These are phyloP conservation scores for Speleostelium caveatum DNA, from an alignment of 78 protist species.

Conservation along the genomic window DNA sequence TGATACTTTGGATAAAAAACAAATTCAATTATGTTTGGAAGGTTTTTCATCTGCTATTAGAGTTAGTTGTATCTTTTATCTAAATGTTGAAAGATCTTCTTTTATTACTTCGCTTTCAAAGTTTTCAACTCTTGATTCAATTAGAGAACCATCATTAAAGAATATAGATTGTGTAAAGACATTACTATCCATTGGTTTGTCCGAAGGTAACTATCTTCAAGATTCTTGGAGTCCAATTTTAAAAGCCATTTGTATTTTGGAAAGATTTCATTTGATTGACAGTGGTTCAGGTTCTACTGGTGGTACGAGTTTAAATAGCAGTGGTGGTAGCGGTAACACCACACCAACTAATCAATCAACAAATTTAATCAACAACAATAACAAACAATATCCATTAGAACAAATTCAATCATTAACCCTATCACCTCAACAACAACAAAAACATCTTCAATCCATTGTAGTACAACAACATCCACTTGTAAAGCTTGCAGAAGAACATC, in stretches of 20 bases:
- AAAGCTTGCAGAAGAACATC: slow-evolving; percentile 33
- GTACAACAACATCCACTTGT: background rate
- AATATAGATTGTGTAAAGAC: slow-evolving; percentile 91
- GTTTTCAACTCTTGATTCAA: slow-evolving; percentile 87
- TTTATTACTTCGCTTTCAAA: slow-evolving; percentile 93
- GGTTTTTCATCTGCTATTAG: slow-evolving; percentile 89
- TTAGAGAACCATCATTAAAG: slow-evolving; percentile 81
- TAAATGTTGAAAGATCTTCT: slow-evolving; percentile 94
- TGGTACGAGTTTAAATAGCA: background rate
- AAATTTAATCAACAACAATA: background rate
- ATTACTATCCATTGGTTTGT: slow-evolving; percentile 86
- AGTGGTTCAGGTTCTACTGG: background rate
- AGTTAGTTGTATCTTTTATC: slow-evolving; percentile 85
- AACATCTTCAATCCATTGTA: background rate
- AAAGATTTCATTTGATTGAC: slow-evolving; percentile 83
- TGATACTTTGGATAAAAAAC: slow-evolving; percentile 51
- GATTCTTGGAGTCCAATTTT: slow-evolving; percentile 88
- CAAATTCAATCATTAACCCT: slow-evolving; percentile 1
- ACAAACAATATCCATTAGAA: too few relatives aligned
- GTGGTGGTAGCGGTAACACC: slow-evolving; percentile 2
- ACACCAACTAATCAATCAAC: background rate
- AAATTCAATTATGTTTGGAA: slow-evolving; percentile 79
- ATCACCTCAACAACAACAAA: background rate
- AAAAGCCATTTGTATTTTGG: slow-evolving; percentile 88
- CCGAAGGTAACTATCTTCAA: slow-evolving; percentile 92